Evolutionary conservation across 1,139 yeast species (phyloP).

Genomic region (Citeromyces hawaiiensis): DNA sequence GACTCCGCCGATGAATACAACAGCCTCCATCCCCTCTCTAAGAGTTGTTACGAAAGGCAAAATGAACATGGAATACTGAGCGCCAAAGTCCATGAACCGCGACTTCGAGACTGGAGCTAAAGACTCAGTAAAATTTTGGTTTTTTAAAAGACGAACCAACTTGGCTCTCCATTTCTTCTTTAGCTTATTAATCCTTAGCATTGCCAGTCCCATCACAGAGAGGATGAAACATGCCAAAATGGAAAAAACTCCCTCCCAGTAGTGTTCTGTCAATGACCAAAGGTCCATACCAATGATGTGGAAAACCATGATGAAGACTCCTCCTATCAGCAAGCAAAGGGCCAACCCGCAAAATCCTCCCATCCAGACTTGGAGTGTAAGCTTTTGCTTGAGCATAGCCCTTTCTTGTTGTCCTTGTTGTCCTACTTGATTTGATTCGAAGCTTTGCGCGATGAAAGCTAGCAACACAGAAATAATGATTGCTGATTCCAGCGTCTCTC

Average conservation of each 20-base stretch:
- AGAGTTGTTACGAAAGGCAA: constrained; percentile 69
- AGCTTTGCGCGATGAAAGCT: constrained; percentile 40
- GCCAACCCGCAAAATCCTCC: constrained; percentile 66
- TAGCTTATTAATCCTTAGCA: constrained; percentile 76
- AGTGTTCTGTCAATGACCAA: constrained; percentile 71
- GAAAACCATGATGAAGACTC: constrained; percentile 61
- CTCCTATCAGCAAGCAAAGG: constrained; percentile 68
- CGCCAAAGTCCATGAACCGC: constrained; percentile 15
- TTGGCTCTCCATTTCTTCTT: constrained; percentile 79
- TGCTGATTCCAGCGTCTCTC: constrained; percentile 84
- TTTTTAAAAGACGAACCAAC: constrained; percentile 31
- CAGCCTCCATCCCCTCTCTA: constrained; percentile 85
- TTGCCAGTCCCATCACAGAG: constrained; percentile 80
- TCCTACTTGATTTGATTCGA: constrained; percentile 5
- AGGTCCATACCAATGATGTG: constrained; percentile 67
- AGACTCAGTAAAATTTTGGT: not conserved
- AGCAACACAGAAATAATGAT: constrained; percentile 74
- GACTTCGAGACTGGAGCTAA: constrained; percentile 12
- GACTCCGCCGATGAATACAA: constrained; percentile 81
- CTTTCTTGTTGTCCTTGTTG: constrained; percentile 8
- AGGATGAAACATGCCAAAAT: constrained; percentile 69
- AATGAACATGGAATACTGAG: constrained; percentile 61
- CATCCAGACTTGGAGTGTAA: constrained; percentile 67
- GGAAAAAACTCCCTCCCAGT: constrained; percentile 89
- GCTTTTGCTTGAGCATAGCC: constrained; percentile 18